These are phyloP conservation scores for Umbelopsis sp. DNA, from an alignment of 192 early-diverging fungal species.

Conservation along the genomic window DNA sequence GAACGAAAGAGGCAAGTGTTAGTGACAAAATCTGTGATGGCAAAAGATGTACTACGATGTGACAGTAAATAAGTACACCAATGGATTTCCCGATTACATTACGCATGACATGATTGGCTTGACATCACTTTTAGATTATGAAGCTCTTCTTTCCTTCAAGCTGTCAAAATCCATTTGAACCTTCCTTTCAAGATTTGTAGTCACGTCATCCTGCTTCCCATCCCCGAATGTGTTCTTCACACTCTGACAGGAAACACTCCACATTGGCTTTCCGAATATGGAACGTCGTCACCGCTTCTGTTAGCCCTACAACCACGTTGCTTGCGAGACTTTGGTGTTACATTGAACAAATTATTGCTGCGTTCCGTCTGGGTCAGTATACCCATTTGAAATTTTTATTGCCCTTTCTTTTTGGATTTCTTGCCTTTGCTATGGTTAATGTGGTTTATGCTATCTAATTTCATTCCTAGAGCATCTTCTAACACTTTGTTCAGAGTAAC, in stretches of 20 bases:
- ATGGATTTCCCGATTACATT: background rate
- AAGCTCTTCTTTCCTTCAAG: background rate
- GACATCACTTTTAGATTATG: background rate
- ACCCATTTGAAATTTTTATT: background rate
- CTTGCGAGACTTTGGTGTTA: background rate
- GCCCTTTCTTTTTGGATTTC: constrained; percentile 4
- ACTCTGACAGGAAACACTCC: background rate
- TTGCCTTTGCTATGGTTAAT: background rate
- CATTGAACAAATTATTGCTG: constrained; percentile 2
- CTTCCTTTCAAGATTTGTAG: background rate
- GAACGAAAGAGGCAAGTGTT: background rate
- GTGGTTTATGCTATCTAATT: background rate
- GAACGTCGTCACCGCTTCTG: background rate
- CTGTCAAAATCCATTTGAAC: background rate
- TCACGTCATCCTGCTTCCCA: background rate
- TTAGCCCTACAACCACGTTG: background rate
- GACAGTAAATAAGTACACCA: background rate
- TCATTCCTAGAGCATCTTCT: constrained; percentile 38
- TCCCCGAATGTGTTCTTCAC: background rate
- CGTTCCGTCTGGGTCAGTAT: background rate
- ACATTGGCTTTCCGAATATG: constrained; percentile 1
- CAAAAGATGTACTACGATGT: background rate
- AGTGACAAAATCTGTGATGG: background rate
- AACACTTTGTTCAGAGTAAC: constrained; percentile 63
- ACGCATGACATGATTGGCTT: background rate